Percentiles rank a stretch among this genome's conserved stretches.
Evolutionary conservation across 75 land plant species (phyloP).

Genomic region (Sequoiadendron giganteum): DNA sequence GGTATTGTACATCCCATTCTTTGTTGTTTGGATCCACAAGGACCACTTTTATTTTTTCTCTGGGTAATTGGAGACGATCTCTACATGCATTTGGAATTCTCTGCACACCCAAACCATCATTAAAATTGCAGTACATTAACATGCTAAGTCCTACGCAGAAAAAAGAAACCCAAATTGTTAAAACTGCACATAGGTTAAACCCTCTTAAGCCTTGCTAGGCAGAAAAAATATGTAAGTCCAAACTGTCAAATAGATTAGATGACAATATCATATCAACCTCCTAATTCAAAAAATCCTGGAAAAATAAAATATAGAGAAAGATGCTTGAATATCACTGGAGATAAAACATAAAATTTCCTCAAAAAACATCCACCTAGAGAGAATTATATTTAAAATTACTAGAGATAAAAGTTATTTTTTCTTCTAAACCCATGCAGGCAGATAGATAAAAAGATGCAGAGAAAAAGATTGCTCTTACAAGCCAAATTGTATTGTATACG

Average conservation of each 20-base stretch:
- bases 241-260: neutral
- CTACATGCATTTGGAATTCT: neutral
- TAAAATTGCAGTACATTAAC: neutral
- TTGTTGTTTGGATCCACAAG: conserved; percentile 4
- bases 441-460: neutral
- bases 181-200: neutral
- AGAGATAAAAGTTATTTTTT: no score
- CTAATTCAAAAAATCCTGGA: neutral
- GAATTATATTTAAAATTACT: neutral
- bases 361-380: neutral
- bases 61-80: neutral
- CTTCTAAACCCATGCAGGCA: neutral
- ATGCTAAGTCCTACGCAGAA: neutral
- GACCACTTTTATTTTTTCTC: neutral
- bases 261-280: no score
- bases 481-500: conserved; percentile 31
- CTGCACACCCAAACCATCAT: neutral
- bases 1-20: conserved; percentile 6
- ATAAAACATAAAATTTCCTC: neutral
- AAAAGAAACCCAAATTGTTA: neutral
- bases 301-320: no score
- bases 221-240: neutral
- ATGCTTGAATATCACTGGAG: no score
- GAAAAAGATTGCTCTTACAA: conserved; percentile 13
- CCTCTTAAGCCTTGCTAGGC: neutral